Evolutionary conservation across 2,329 filamentous ascomycete genomes (phyloP).

Genomic region (Rhynchosporium agropyri): DNA sequence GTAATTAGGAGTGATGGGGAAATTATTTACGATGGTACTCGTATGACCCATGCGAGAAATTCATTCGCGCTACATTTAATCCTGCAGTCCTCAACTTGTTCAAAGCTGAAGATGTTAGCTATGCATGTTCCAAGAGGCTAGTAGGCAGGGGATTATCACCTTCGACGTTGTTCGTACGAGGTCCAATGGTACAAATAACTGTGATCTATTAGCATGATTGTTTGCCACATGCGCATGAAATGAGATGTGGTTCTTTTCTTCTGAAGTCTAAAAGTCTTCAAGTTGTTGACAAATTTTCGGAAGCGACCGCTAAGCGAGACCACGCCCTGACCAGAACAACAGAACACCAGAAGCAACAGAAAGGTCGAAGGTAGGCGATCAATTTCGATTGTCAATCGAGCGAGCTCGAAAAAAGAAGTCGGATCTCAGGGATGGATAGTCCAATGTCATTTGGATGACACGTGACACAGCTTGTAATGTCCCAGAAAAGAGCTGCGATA

Average conservation of each 20-base stretch:
- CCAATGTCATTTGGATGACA: not conserved
- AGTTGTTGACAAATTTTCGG: not conserved
- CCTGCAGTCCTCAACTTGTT: constrained; percentile 88
- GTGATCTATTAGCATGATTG: too few relatives aligned
- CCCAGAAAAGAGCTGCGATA: not conserved
- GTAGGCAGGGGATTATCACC: too few relatives aligned
- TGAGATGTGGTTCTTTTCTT: too few relatives aligned
- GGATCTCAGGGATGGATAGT: not conserved
- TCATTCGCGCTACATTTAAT: constrained; percentile 99
- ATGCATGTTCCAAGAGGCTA: too few relatives aligned
- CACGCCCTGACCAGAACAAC: not conserved
- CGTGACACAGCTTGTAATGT: not conserved
- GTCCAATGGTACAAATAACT: constrained; percentile 68
- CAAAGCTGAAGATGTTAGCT: constrained; percentile 69
- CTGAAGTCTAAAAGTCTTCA: too few relatives aligned
- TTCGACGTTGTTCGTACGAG: constrained; percentile 91
- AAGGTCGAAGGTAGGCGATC: not conserved
- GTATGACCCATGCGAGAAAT: constrained; percentile 94
- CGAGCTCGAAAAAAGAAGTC: not conserved
- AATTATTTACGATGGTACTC: constrained; percentile 72
- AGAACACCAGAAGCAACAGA: not conserved
- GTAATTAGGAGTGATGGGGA: too few relatives aligned
- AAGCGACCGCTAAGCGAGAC: not conserved
- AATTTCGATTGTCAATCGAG: not conserved
- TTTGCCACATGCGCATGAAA: too few relatives aligned